Evolutionary conservation across 306 rosid genomes (phyloP), one percentile per base, ranked within the genome.

Genomic region (Alnus rubra): DNA sequence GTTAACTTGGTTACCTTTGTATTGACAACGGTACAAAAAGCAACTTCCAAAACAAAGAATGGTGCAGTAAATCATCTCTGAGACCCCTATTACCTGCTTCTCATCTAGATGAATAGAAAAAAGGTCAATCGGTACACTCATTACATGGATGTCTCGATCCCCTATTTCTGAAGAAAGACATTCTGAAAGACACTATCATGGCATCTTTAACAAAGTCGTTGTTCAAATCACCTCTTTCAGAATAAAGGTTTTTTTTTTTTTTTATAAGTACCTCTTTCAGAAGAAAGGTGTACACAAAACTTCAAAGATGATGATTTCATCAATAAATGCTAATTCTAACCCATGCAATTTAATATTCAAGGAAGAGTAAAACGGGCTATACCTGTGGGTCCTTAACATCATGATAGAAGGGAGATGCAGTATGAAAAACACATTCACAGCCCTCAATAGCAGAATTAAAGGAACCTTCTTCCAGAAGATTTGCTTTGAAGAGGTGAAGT

Each of bases 331-430:
- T 60, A 77, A 39, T n/a, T 28, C 30, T 16, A 71, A 15, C 6
- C 30, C 30, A 35, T 23, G 4, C 2, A 7, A 79, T 51, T 19
- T 8, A 55, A 33, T 28, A 7, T 19, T 47, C 16, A 78, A 62
- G 19, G 5, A 33, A 45, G 10, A 13, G 75, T 72, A 6, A 3
- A 65, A 54, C 14, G 5, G 9, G 71, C 69, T 18, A 63, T 69
- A 85, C 88, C 88, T 85, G 68, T 13, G 88, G 88, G 75, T 85
- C 85, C 52, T 77, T 62, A 69, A 78, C 78, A 18, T 85, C 75
- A 47, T 31, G 55, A n/a, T 69, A 81, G 52, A 81, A 81, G 78
- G 85, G 88, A 14, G 88, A 85, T 18, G 88, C 88, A 35, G 88
- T 85, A 48, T 85, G 88, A 78, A 85, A 85, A 14, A 85, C 85